Evolutionary conservation across 202 grass and related monocot species (phyloP).

Genomic region (Panicum hallii): DNA sequence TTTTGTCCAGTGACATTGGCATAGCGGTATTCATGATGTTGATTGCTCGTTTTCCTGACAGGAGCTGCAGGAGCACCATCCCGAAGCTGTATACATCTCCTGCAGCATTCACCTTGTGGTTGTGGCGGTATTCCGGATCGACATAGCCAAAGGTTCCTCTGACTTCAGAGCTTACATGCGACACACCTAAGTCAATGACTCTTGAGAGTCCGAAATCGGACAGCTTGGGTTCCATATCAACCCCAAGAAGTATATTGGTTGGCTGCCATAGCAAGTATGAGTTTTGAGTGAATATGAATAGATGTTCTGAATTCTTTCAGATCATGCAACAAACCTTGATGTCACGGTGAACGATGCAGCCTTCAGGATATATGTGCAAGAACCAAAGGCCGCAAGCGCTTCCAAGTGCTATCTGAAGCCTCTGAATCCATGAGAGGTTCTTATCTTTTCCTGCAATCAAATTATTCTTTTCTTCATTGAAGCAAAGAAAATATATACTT

Average conservation of each 20-base stretch:
- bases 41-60: conserved; percentile 64
- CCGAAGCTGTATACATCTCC: conserved; percentile 82
- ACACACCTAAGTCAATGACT: conserved; percentile 58
- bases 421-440: conserved; percentile 62
- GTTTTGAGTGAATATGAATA: conserved; percentile 25
- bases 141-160: conserved; percentile 83
- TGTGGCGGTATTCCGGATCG: conserved; percentile 81
- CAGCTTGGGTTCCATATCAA: conserved; percentile 66
- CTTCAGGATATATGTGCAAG: conserved; percentile 72
- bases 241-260: conserved; percentile 78
- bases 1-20: conserved; percentile 66
- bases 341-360: conserved; percentile 81
- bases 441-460: conserved; percentile 69
- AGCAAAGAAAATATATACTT: background rate
- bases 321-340: conserved; percentile 60
- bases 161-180: conserved; percentile 72
- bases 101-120: conserved; percentile 67
- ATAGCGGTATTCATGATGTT: conserved; percentile 65
- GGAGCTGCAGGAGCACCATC: conserved; percentile 70
- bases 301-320: conserved; percentile 14
- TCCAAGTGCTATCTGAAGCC: conserved; percentile 67
- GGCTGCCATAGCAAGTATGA: conserved; percentile 44
- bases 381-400: conserved; percentile 80
- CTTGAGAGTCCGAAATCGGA: conserved; percentile 72
- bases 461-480: background rate